phyloP scores from a whole-genome alignment of 2,329 filamentous ascomycete genomes.

The Cordyceps fumosorosea region DNA sequence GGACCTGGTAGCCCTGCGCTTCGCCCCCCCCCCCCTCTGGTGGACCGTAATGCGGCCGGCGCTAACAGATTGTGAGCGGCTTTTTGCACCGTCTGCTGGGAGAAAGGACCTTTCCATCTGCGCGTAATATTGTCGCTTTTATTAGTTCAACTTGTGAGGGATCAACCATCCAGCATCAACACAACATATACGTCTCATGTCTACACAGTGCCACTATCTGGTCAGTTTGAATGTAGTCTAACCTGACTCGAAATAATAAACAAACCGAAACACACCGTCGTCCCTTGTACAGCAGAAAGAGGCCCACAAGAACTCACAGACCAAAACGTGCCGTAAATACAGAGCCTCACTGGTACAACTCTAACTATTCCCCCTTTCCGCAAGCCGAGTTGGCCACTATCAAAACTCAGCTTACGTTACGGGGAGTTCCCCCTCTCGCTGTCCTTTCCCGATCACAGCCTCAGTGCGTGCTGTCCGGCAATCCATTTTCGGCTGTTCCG shows the following conservation, averaged over 20 bases:
- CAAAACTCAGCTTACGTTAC: neutral
- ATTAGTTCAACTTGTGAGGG: neutral
- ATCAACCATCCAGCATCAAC: neutral
- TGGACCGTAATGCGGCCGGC: constrained; percentile 5
- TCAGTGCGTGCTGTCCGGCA: neutral
- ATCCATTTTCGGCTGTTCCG: constrained; percentile 10
- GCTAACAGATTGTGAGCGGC: neutral
- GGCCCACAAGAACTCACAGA: too few relatives aligned
- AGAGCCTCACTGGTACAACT: neutral
- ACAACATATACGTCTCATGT: neutral
- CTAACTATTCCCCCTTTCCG: neutral
- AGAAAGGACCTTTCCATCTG: neutral
- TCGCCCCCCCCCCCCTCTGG: neutral
- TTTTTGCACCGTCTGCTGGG: neutral
- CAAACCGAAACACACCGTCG: too few relatives aligned
- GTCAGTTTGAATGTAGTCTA: too few relatives aligned
- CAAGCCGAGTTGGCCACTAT: neutral
- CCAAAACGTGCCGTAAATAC: neutral
- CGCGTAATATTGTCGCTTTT: neutral
- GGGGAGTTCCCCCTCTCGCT: neutral
- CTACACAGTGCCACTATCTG: neutral
- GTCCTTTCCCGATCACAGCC: neutral
- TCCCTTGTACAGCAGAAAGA: too few relatives aligned
- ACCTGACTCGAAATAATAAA: too few relatives aligned
- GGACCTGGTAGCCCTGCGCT: neutral